phyloP scores from a whole-genome alignment of 768 basidiomycete species.

The Leccinum arenicola region DNA sequence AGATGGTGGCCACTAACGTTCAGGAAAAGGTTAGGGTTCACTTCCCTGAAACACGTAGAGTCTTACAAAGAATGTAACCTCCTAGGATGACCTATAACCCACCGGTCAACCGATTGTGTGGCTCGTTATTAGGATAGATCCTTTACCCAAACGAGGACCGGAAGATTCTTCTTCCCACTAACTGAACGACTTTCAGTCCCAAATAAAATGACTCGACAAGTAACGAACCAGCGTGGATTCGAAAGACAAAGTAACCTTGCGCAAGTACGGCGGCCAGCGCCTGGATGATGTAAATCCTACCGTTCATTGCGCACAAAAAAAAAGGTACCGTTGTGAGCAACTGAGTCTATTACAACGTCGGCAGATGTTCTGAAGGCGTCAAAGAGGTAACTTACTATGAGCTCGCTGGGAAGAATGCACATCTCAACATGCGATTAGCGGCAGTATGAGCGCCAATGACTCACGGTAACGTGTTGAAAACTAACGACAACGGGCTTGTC shows the following conservation, averaged over 20 bases:
- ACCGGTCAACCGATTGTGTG: neutral
- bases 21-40: neutral
- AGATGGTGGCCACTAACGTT: neutral
- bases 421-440: neutral
- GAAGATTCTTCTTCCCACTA: neutral
- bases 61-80: conserved; percentile 11
- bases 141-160: conserved; percentile 13
- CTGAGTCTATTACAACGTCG: conserved; percentile 7
- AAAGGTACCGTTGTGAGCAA: neutral
- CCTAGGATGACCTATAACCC: conserved; percentile 1
- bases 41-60: too few relatives aligned
- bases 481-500: neutral
- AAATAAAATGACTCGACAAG: too few relatives aligned
- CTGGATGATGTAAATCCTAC: conserved; percentile 4
- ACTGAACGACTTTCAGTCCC: conserved; percentile 4
- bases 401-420: neutral
- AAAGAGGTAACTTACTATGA: conserved; percentile 3
- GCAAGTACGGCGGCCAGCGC: neutral
- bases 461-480: neutral
- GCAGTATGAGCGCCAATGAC: neutral
- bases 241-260: conserved; percentile 13
- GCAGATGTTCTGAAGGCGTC: neutral
- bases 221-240: conserved; percentile 11
- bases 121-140: neutral
- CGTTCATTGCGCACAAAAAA: neutral